Conservation (phyloP, 257 asterid genomes). For the Solanum tacnaense region DNA sequence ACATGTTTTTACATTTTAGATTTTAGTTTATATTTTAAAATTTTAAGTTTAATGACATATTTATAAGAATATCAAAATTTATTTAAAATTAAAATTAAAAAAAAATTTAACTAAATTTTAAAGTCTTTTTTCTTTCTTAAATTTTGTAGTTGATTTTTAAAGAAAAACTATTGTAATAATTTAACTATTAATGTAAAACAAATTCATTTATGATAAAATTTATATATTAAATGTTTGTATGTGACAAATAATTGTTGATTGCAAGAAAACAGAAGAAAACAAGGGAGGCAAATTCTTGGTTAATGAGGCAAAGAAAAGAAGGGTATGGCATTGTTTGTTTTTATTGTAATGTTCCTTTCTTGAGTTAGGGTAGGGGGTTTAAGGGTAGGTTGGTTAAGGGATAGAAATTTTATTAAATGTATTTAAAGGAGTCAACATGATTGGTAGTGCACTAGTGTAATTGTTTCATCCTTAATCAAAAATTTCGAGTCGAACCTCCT, state of each 20-base stretch:
- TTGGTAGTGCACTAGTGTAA: fast-evolving
- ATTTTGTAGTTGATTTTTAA: background rate
- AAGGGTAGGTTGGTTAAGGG: background rate
- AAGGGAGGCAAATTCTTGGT: background rate
- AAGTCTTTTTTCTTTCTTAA: background rate
- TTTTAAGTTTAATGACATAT: background rate
- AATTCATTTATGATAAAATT: background rate
- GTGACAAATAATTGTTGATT: background rate
- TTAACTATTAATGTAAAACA: background rate
- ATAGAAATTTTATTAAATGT: too few species aligned
- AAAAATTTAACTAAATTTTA: background rate
- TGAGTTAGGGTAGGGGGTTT: background rate
- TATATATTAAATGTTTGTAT: background rate
- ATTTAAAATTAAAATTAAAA: background rate
- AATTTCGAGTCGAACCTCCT: background rate
- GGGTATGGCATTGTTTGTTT: conserved; percentile 21
- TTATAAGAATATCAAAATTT: background rate
- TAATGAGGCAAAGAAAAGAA: conserved; percentile 18
- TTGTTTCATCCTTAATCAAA: too few species aligned
- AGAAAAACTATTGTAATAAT: background rate
- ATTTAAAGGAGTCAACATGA: too few species aligned
- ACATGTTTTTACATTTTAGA: background rate
- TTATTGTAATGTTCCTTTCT: conserved; percentile 5
- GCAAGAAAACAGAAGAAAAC: background rate
- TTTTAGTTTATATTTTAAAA: background rate